phyloP scores from a whole-genome alignment of 352 stramenopile genomes.

The Pythium rhizo-oryzae region DNA sequence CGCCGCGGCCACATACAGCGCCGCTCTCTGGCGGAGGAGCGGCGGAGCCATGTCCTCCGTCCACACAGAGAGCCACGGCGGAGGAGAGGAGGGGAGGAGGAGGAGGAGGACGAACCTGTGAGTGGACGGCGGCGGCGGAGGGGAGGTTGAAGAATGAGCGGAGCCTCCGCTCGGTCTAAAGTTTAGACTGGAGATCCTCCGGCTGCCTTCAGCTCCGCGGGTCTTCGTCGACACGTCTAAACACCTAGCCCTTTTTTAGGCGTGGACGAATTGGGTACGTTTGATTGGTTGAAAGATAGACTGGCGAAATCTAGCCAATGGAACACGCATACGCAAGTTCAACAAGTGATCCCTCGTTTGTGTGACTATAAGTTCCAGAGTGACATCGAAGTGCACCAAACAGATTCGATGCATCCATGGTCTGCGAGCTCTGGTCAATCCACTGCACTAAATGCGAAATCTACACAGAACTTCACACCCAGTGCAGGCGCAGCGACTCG shows the following conservation, averaged over 20 bases:
- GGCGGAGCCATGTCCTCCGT: not conserved
- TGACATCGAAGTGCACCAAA: constrained; percentile 22
- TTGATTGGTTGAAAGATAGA: constrained; percentile 16
- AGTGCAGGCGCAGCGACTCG: constrained; percentile 80
- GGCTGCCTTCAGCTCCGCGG: constrained; percentile 17
- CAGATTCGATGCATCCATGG: not conserved
- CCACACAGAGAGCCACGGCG: not conserved
- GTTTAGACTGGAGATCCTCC: not conserved
- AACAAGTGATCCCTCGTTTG: constrained; percentile 15
- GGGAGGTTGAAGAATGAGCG: constrained; percentile 32
- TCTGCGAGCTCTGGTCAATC: too few relatives aligned
- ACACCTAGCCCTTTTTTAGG: constrained; percentile 7
- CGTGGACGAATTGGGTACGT: not conserved
- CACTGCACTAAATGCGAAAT: not conserved
- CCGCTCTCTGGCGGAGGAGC: not conserved
- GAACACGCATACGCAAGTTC: constrained; percentile 14
- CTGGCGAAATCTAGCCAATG: constrained; percentile 9
- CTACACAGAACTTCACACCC: constrained; percentile 29
- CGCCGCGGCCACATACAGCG: constrained; percentile 1
- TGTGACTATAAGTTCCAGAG: constrained; percentile 1
- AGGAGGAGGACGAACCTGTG: constrained; percentile 21
- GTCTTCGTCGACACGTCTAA: constrained; percentile 25
- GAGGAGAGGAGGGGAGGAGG: not conserved
- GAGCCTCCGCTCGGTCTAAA: not conserved
- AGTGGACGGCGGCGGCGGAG: not conserved